A percentile compares a stretch with the other conserved stretches of the same genome.
Conservation (phyloP, 352 stramenopile genomes). For the Phytopythium mirpurense region DNA sequence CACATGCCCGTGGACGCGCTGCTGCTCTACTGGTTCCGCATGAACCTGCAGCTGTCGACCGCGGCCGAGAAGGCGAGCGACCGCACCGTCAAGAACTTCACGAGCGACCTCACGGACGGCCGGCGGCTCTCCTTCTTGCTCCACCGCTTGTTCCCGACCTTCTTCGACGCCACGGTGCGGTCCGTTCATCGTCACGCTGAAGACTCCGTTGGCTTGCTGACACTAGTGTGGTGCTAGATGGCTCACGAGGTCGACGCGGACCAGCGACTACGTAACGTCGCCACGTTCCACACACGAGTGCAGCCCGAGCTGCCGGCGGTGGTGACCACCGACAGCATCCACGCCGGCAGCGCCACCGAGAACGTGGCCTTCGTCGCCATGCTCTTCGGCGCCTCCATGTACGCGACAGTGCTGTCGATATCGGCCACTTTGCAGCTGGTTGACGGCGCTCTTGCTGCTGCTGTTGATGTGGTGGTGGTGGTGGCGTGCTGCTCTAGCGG, state of each 20-base stretch:
- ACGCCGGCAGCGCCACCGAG: conserved; percentile 48
- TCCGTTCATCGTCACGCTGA: no score
- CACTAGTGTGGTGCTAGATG: conserved; percentile 42
- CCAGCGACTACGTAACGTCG: conserved; percentile 62
- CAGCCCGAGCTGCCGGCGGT: conserved; percentile 60
- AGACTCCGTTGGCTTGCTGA: no score
- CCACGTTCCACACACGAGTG: conserved; percentile 57
- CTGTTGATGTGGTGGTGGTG: neutral
- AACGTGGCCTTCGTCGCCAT: conserved; percentile 79
- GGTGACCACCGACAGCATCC: conserved; percentile 69
- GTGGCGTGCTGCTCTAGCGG: conserved; percentile 19
- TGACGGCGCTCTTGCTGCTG: neutral
- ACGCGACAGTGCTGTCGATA: no score
- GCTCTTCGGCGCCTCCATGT: conserved; percentile 69
- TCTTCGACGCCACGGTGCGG: conserved; percentile 49
- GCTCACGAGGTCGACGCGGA: conserved; percentile 72
- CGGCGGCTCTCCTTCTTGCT: conserved; percentile 63
- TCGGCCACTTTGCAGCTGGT: no score
- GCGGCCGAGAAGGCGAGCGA: conserved; percentile 59
- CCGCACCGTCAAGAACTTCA: conserved; percentile 76
- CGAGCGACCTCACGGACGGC: conserved; percentile 59
- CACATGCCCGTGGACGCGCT: conserved; percentile 73
- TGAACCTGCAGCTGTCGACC: conserved; percentile 64
- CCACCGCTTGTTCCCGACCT: conserved; percentile 66
- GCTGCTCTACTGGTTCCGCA: conserved; percentile 70